Percentiles rank a stretch among this genome's conserved stretches.
Conservation (phyloP, 2,329 filamentous ascomycete species). For the Diaporthe batatas region DNA sequence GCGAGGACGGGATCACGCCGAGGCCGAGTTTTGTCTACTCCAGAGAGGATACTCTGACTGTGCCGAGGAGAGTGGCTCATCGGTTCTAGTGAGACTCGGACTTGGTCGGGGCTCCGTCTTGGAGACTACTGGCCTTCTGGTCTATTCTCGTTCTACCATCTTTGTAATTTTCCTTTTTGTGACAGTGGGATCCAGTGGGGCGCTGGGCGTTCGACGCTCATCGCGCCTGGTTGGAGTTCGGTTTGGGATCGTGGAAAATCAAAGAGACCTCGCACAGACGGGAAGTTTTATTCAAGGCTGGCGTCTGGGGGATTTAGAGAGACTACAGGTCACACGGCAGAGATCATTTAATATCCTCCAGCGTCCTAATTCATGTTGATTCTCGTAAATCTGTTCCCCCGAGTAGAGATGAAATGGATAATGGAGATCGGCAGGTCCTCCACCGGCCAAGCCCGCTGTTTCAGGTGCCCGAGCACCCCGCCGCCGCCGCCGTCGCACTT, state of each 20-base stretch:
- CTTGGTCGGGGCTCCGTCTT: too few species aligned
- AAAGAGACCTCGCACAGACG: neutral
- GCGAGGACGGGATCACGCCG: neutral
- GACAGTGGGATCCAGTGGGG: neutral
- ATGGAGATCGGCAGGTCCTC: too few species aligned
- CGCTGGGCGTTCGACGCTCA: rapidly evolving
- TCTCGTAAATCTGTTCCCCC: too few species aligned
- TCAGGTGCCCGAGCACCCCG: too few species aligned
- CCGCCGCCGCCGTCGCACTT: too few species aligned
- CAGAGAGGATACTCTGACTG: slow-evolving; percentile 16
- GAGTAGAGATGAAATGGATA: too few species aligned
- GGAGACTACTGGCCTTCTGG: neutral
- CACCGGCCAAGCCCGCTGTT: too few species aligned
- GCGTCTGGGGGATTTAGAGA: neutral
- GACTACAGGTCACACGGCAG: neutral
- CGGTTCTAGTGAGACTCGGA: slow-evolving; percentile 7
- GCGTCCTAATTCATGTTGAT: neutral
- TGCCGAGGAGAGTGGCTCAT: slow-evolving; percentile 31
- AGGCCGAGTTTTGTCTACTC: neutral
- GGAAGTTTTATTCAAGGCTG: neutral
- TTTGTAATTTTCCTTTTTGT: neutral
- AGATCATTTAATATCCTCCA: neutral
- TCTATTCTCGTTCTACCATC: neutral
- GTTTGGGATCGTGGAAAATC: neutral
- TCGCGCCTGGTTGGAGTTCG: too few species aligned